Evolutionary conservation across 148 eudicot species (phyloP).

Genomic region (Chenopodium album): DNA sequence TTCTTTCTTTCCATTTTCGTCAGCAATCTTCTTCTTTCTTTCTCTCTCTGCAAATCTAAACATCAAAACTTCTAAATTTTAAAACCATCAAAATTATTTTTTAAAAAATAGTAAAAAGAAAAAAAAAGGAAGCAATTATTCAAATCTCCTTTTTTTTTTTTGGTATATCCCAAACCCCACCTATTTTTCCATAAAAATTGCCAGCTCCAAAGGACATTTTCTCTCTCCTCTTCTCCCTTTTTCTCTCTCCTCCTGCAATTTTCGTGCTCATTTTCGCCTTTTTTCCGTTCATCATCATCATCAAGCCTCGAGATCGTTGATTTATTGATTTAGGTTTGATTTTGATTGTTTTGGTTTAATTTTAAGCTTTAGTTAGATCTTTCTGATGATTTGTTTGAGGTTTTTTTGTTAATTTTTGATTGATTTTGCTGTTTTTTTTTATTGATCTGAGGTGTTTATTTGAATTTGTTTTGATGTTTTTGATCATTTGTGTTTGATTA

Average conservation of each 20-base stretch:
- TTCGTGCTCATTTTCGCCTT: neutral
- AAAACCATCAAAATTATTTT: slow-evolving; percentile 20
- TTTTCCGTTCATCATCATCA: neutral
- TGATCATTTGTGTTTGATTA: neutral
- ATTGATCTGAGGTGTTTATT: slow-evolving; percentile 5
- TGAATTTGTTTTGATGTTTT: neutral
- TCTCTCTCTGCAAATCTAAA: slow-evolving; percentile 26
- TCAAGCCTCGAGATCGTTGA: slow-evolving; percentile 9
- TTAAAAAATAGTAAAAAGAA: neutral
- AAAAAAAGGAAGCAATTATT: slow-evolving; percentile 33
- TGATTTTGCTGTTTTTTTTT: neutral
- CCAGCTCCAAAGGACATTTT: slow-evolving; percentile 41
- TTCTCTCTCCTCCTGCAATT: slow-evolving; percentile 27
- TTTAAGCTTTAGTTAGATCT: slow-evolving; percentile 1
- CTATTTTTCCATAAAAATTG: slow-evolving; percentile 22
- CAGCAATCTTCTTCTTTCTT: neutral
- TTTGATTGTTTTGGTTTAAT: neutral
- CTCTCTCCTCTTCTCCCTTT: slow-evolving; percentile 16
- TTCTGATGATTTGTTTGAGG: neutral
- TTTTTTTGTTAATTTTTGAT: neutral
- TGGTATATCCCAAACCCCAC: slow-evolving; percentile 10
- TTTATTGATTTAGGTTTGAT: slow-evolving; percentile 8
- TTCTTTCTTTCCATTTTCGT: neutral
- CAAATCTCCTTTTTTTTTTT: slow-evolving; percentile 8
- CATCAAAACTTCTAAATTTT: slow-evolving; percentile 31